These are phyloP conservation scores for Hylodesmum podocarpum DNA, from an alignment of 306 rosid species.

Conservation along the genomic window DNA sequence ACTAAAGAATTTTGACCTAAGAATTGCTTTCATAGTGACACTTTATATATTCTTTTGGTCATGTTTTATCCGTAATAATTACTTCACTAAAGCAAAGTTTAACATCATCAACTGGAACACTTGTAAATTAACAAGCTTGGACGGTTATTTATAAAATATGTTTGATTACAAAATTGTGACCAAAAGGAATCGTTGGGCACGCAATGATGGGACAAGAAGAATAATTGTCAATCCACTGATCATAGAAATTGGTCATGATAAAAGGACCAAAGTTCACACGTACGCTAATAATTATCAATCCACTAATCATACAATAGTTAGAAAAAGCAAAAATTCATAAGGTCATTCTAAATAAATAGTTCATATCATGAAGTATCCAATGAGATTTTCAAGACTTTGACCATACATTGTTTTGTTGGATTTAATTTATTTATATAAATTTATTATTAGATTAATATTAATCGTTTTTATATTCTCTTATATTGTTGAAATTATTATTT, in stretches of 20 bases:
- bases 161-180: not conserved
- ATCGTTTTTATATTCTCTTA: too few species aligned
- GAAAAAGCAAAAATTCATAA: not conserved
- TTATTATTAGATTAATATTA: too few species aligned
- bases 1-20: not conserved
- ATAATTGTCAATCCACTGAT: constrained; percentile 28
- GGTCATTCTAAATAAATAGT: not conserved
- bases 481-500: too few species aligned
- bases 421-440: too few species aligned
- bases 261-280: constrained; percentile 26
- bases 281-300: constrained; percentile 27
- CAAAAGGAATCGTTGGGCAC: not conserved
- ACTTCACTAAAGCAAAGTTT: not conserved
- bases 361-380: constrained; percentile 50
- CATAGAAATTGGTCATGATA: too few species aligned
- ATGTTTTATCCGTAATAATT: not conserved
- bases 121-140: not conserved
- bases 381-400: constrained; percentile 38
- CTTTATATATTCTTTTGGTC: not conserved
- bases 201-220: constrained; percentile 13
- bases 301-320: constrained; percentile 13
- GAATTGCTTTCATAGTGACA: not conserved
- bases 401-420: too few species aligned
- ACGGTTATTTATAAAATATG: not conserved
- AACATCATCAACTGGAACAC: not conserved